Percentiles rank a stretch among this genome's conserved stretches.
phyloP scores from a whole-genome alignment of 169 alveolate genomes.

The Miamiensis avidus region DNA sequence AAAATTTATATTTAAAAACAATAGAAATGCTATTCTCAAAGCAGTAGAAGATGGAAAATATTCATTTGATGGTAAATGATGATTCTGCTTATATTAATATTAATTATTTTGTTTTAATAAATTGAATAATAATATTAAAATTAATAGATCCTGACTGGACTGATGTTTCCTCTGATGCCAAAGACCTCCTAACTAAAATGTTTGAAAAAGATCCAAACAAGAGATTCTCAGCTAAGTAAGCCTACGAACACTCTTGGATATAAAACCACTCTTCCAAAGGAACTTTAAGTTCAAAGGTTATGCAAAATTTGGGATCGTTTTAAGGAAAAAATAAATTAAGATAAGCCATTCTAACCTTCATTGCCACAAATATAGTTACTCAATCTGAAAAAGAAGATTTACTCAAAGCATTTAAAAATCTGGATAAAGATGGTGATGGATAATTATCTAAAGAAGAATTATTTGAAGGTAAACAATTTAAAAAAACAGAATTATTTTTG shows the following conservation, averaged over 20 bases:
- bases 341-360: conserved; percentile 65
- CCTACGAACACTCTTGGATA: conserved; percentile 85
- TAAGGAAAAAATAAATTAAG: conserved; percentile 62
- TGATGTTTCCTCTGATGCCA: conserved; percentile 74
- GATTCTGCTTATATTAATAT: background rate
- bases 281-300: conserved; percentile 37
- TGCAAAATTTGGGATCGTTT: conserved; percentile 57
- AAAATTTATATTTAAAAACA: too few species aligned
- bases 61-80: conserved; percentile 27
- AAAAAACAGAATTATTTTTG: background rate
- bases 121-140: too few species aligned
- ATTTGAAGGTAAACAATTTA: conserved; percentile 24
- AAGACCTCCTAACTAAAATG: conserved; percentile 74
- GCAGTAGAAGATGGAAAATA: conserved; percentile 34
- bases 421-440: conserved; percentile 50
- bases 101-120: too few species aligned
- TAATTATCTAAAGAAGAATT: conserved; percentile 39
- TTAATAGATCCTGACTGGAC: conserved; percentile 35
- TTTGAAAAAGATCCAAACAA: conserved; percentile 78
- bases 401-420: conserved; percentile 34
- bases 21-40: conserved; percentile 29
- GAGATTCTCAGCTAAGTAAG: conserved; percentile 82
- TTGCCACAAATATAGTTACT: conserved; percentile 60
- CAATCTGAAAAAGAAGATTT: conserved; percentile 63
- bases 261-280: conserved; percentile 54